These are phyloP conservation scores for Colletotrichum eleusines DNA, from an alignment of 2,329 filamentous ascomycete species.

Conservation along the genomic window DNA sequence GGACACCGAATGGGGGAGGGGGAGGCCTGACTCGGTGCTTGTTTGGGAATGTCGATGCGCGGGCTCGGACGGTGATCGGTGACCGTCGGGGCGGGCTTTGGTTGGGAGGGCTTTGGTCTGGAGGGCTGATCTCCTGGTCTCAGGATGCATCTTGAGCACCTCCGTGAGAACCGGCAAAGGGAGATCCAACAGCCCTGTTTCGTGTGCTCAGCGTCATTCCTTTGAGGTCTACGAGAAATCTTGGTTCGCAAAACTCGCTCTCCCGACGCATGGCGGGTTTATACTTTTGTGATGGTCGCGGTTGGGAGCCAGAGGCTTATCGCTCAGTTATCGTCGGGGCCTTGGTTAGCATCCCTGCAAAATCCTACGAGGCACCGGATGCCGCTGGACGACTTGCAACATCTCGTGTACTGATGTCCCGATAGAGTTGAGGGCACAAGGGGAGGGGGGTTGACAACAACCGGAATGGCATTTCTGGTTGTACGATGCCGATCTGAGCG, in stretches of 20 bases:
- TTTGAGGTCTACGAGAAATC: neutral
- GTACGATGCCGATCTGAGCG: neutral
- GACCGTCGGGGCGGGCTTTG: slow-evolving; percentile 7
- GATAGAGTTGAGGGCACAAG: no score
- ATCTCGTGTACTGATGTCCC: neutral
- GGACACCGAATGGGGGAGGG: neutral
- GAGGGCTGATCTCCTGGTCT: slow-evolving; percentile 38
- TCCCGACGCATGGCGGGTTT: neutral
- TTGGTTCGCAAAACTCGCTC: neutral
- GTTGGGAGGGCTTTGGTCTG: slow-evolving; percentile 17
- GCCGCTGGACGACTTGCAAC: neutral
- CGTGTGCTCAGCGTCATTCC: neutral
- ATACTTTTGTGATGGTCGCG: slow-evolving; percentile 1
- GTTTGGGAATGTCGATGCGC: slow-evolving; percentile 31
- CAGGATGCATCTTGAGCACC: slow-evolving; percentile 31
- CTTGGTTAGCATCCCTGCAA: neutral
- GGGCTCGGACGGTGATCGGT: slow-evolving; percentile 32
- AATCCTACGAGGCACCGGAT: neutral
- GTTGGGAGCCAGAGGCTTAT: neutral
- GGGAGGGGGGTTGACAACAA: neutral
- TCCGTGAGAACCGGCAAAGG: slow-evolving; percentile 10
- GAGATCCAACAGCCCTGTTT: neutral
- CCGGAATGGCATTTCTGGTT: neutral
- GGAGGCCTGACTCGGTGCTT: slow-evolving; percentile 30
- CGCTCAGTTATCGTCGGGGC: neutral